phyloP scores from a whole-genome alignment of 2,329 filamentous ascomycete genomes.

The Epicoccum sorghinum region DNA sequence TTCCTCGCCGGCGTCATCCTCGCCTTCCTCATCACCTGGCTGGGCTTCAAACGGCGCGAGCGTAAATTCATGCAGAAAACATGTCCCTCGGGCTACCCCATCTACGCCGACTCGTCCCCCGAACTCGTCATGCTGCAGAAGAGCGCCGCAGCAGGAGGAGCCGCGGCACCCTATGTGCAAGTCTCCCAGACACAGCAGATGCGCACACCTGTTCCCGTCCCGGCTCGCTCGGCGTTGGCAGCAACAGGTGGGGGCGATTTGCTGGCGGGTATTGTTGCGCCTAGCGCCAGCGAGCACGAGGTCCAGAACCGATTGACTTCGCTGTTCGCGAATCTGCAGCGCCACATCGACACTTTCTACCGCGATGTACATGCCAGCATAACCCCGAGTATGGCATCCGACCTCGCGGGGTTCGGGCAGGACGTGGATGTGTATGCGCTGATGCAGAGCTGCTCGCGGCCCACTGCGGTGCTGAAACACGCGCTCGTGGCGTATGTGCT shows the following conservation, averaged over 20 bases:
- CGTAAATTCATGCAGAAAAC: conserved; percentile 13
- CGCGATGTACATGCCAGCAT: conserved; percentile 44
- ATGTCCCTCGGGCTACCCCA: conserved; percentile 15
- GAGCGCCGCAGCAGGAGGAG: conserved; percentile 13
- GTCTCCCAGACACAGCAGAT: conserved; percentile 33
- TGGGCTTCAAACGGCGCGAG: conserved; percentile 38
- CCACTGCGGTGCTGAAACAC: conserved; percentile 40
- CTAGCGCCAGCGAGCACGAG: conserved; percentile 29
- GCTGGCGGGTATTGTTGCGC: conserved; percentile 32
- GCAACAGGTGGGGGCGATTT: conserved; percentile 10
- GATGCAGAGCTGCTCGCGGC: conserved; percentile 30
- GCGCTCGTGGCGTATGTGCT: conserved; percentile 37
- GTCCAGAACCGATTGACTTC: conserved; percentile 26
- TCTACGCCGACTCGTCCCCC: conserved; percentile 29
- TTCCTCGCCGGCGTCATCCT: conserved; percentile 35
- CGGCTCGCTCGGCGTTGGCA: conserved; percentile 2
- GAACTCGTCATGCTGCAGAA: conserved; percentile 35
- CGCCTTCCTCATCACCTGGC: conserved; percentile 36
- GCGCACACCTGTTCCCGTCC: conserved; percentile 8
- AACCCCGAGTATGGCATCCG: conserved; percentile 40
- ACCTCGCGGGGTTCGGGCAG: conserved; percentile 35
- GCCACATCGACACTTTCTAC: conserved; percentile 41
- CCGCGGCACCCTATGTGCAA: conserved; percentile 29
- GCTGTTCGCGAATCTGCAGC: conserved; percentile 36
- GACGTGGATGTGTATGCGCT: conserved; percentile 33